Evolutionary conservation across 2,329 filamentous ascomycete species (phyloP), one percentile per base, ranked within the genome.

Genomic region (Diaporthe ampelina): DNA sequence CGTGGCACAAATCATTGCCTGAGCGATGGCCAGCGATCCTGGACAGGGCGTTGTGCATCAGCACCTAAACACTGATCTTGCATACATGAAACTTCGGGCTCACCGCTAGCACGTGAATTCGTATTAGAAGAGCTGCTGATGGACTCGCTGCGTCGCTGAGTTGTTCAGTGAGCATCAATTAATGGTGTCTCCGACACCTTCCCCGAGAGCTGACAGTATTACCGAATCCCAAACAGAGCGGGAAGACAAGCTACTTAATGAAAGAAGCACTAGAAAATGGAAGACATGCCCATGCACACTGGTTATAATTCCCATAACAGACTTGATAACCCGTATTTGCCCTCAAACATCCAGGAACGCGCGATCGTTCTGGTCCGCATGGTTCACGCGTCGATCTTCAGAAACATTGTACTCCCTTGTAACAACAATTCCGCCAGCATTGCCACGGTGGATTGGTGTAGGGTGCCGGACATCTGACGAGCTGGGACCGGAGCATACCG

Each of bases 341-440:
- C 17, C 48, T 54, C 10, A 68, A 21, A 54, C 63, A 17, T 54
- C 48, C 8, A 54, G 15, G 5, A 54, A 68, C 15, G 19, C n/a
- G 45, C 48, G 45, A n/a, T 40, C 48, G 24, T 26, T 54, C n/a
- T 54, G 32, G 26, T 68, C 48, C 9, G 15, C 32, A 54, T 19
- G 11, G 10, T 54, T 11, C 17, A 50, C 26, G 32, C 21, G 63
- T 17, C 13, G 37, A 10, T 10, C 63, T 8, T 52, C 63, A 21
- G 32, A 68, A 50, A 68, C 32, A 54, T 68, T 40, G 6, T 68
- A 68, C n/a, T 68, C 63, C 17, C 45, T 68, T 2, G 48, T 68
- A 6, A 68, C 45, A 11, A 52, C 35, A 29, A 68, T 68, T 11
- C 63, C 45, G 7, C 48, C 48, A 13, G 48, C 13, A 21, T 15